Conservation (phyloP, 805 yeast species). For the Hanseniaspora pseudoguilliermondii region DNA sequence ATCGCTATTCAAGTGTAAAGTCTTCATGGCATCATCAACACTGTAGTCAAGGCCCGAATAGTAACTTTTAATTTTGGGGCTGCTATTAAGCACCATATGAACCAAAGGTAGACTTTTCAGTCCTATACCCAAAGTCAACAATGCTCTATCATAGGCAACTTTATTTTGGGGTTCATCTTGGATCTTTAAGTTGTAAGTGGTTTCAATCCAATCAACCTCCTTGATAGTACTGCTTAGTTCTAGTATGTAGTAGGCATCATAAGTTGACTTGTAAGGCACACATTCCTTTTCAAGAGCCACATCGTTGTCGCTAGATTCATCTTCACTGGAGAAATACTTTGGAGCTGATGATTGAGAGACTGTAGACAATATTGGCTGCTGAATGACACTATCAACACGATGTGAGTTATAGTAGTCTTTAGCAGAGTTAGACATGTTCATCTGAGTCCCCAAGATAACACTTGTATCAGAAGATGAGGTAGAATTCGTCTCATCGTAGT, state of each 20-base stretch:
- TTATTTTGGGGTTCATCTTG: slow-evolving; percentile 38
- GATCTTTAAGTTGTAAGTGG: slow-evolving; percentile 56
- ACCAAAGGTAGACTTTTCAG: slow-evolving; percentile 48
- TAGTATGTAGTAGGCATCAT: slow-evolving; percentile 42
- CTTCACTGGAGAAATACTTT: neutral
- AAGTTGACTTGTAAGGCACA: slow-evolving; percentile 28
- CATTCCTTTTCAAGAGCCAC: neutral
- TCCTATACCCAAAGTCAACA: slow-evolving; percentile 47
- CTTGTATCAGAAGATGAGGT: neutral
- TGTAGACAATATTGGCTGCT: neutral
- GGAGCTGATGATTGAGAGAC: neutral
- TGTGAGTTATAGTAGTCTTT: neutral
- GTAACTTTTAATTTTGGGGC: slow-evolving; percentile 22
- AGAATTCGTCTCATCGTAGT: neutral
- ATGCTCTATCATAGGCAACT: slow-evolving; percentile 38
- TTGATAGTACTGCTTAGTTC: slow-evolving; percentile 42
- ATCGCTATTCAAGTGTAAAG: slow-evolving; percentile 41
- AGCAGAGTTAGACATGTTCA: neutral
- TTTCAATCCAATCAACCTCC: slow-evolving; percentile 52
- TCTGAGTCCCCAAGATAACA: neutral
- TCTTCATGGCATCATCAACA: slow-evolving; percentile 34
- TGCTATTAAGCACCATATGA: slow-evolving; percentile 35
- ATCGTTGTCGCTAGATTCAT: neutral
- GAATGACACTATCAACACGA: neutral
- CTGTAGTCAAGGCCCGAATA: slow-evolving; percentile 21